Conservation (phyloP, 1,139 yeast genomes). For the Taphrina deformans region DNA sequence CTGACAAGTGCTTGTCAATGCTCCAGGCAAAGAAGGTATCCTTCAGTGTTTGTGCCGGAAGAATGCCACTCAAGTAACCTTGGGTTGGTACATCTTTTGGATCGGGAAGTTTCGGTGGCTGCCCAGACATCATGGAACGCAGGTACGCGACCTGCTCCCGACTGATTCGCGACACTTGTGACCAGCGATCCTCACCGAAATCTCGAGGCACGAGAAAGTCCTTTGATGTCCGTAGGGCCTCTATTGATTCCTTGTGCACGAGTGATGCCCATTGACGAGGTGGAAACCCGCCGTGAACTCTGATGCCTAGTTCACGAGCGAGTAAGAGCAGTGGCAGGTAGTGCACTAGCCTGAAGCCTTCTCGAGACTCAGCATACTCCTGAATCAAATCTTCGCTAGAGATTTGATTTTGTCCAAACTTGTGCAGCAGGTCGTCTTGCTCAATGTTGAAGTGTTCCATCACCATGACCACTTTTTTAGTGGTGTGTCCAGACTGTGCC, state of each 20-base stretch:
- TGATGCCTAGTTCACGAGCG: constrained; percentile 6
- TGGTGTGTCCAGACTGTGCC: background rate
- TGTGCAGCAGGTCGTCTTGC: background rate
- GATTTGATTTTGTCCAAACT: background rate
- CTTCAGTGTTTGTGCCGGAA: constrained; percentile 13
- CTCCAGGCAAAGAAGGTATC: constrained; percentile 23
- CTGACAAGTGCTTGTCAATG: background rate
- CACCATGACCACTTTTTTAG: background rate
- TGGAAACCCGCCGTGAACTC: constrained; percentile 12
- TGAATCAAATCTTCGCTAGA: background rate
- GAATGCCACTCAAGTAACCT: background rate
- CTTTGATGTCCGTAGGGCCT: background rate
- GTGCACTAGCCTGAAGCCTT: constrained; percentile 1
- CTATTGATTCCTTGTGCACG: constrained; percentile 9
- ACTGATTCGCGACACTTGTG: constrained; percentile 1
- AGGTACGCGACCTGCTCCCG: constrained; percentile 14
- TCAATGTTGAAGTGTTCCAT: constrained; percentile 13
- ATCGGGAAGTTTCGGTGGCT: background rate
- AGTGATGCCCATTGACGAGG: constrained; percentile 22
- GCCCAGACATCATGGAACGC: constrained; percentile 16
- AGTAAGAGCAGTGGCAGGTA: constrained; percentile 12
- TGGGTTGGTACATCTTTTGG: background rate
- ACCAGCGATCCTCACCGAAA: background rate
- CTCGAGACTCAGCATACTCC: background rate
- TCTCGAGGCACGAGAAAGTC: background rate